Evolutionary conservation across 495 filamentous ascomycete genomes (phyloP), one percentile per base, ranked within the genome.

Genomic region (Daldinia concentrica): DNA sequence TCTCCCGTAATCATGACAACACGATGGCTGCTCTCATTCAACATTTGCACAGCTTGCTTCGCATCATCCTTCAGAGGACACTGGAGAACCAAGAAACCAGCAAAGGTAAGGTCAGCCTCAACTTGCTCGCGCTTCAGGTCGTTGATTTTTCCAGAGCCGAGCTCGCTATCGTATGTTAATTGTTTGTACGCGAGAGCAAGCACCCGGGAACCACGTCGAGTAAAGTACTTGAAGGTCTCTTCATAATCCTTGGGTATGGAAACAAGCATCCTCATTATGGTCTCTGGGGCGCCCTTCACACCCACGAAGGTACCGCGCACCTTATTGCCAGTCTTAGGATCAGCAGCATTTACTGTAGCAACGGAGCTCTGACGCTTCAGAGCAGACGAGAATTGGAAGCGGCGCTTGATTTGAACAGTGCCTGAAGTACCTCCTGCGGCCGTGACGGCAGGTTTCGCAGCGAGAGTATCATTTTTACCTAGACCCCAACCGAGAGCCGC

Each of bases 1-100:
- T 99, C 95, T 74, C 95, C 95, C 54, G 95, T 99, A 63, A 99
- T 99, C 95, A 99, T 99, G 72, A 98, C 92, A 62, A 96, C 93
- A 71, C 95, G 93, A 82, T 99, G 95, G 80, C 93, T 97, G 80
- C 95, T 97, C 82, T 98, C 96, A 76, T 97, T 99, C 63, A 99
- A 86, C 95, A 99, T 98, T 51, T 90, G 92, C 30, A 98, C 93
- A 19, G 95, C 86, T 74, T 93, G 90, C 82, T 94, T 93, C 22
- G 95, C 95, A 79, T 99, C 95, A 17, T 97, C 94, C 83, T 99
- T 99, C 34, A 99, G 83, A 19, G 95, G 95, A 76, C 93, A 97
- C 75, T 97, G 95, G 30, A 99, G 84, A 56, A 99, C 93, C 73
- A 99, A 83, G 81, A 99, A 99, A 55, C 95, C 95, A 67, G 95